These are phyloP conservation scores for Pseudogymnoascus sp. DNA, from an alignment of 2,329 filamentous ascomycete genomes.

Conservation along the genomic window DNA sequence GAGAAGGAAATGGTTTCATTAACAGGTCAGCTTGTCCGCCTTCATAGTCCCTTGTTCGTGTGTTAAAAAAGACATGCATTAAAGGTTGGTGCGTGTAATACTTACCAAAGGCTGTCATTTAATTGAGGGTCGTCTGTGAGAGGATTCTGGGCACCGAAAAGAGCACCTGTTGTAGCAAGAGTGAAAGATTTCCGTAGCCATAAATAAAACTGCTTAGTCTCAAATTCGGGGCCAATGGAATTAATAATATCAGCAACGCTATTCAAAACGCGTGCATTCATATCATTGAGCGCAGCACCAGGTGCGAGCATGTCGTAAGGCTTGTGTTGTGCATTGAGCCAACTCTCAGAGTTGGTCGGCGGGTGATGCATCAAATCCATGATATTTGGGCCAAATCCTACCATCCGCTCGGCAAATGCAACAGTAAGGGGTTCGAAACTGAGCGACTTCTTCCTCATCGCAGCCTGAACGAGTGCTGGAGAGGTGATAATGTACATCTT, in stretches of 20 bases:
- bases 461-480: slow-evolving; percentile 31
- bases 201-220: slow-evolving; percentile 31
- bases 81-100: slow-evolving; percentile 1
- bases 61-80: slow-evolving; percentile 7
- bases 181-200: slow-evolving; percentile 33
- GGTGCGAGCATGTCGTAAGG: slow-evolving; percentile 30
- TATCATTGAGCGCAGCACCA: slow-evolving; percentile 28
- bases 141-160: slow-evolving; percentile 38
- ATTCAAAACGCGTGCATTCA: slow-evolving; percentile 30
- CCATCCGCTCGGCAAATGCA: slow-evolving; percentile 31
- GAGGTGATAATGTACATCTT: slow-evolving; percentile 38
- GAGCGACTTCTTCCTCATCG: slow-evolving; percentile 33
- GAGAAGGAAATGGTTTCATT: slow-evolving; percentile 25
- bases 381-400: slow-evolving; percentile 29
- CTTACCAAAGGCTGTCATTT: slow-evolving; percentile 32
- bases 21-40: slow-evolving; percentile 24
- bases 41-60: slow-evolving; percentile 24
- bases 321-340: slow-evolving; percentile 18
- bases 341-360: slow-evolving; percentile 22
- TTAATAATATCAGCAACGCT: slow-evolving; percentile 28
- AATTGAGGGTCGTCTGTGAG: slow-evolving; percentile 29
- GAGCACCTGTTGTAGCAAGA: slow-evolving; percentile 30
- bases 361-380: slow-evolving; percentile 25
- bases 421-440: slow-evolving; percentile 35
- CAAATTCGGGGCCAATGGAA: slow-evolving; percentile 17